Evolutionary conservation across 805 yeast species (phyloP).

Genomic region (Suhomyces faveliae): DNA sequence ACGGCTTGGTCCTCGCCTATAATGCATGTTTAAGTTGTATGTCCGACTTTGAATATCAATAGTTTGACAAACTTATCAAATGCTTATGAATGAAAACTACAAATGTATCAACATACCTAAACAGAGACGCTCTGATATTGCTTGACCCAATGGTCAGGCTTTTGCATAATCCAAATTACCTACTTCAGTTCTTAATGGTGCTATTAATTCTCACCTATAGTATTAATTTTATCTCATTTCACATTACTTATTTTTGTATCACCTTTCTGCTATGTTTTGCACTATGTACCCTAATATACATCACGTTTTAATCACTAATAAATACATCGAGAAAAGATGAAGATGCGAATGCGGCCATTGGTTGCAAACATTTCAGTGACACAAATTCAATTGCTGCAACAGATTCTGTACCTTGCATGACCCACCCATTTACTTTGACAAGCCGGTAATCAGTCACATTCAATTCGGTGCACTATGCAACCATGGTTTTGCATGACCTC

Average conservation of each 20-base stretch:
- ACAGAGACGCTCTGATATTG: neutral
- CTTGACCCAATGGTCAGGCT: neutral
- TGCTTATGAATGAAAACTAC: neutral
- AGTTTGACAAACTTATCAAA: neutral
- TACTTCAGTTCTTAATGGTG: neutral
- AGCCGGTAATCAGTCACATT: neutral
- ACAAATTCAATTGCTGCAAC: neutral
- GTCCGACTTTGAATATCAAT: neutral
- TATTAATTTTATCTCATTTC: neutral
- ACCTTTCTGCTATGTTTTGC: neutral
- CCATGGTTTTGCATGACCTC: neutral
- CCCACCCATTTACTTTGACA: neutral
- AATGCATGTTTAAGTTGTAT: slow-evolving; percentile 12
- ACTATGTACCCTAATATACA: neutral
- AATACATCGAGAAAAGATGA: neutral
- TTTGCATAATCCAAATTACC: neutral
- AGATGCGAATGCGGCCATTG: neutral
- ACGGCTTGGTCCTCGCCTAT: slow-evolving; percentile 14
- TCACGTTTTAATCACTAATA: neutral
- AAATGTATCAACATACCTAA: neutral
- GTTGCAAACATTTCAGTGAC: neutral
- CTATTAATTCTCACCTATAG: neutral
- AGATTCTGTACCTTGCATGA: neutral
- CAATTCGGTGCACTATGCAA: neutral
- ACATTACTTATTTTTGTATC: neutral